These are phyloP conservation scores for Solanum gandarillasii DNA, from an alignment of 257 asterid genomes.

Conservation along the genomic window DNA sequence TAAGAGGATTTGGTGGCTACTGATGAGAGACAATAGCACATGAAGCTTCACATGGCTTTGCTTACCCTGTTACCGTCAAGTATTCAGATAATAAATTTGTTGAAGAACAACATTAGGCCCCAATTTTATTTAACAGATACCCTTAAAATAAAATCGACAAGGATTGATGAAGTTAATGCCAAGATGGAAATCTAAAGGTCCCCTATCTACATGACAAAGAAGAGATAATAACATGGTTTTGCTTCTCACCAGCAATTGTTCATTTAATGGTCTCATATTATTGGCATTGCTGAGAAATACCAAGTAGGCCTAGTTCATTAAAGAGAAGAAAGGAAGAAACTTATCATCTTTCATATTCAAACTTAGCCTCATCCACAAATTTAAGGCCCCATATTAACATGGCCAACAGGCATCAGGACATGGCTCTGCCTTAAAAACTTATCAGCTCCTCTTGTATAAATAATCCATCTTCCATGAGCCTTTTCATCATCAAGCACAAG, in stretches of 20 bases:
- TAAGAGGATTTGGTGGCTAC: background rate
- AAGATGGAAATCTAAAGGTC: background rate
- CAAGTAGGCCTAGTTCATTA: background rate
- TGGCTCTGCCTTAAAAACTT: background rate
- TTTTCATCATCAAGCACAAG: too few relatives aligned
- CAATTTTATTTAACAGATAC: too few relatives aligned
- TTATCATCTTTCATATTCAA: background rate
- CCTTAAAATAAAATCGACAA: too few relatives aligned
- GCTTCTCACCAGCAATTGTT: background rate
- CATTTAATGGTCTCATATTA: background rate
- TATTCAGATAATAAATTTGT: too few relatives aligned
- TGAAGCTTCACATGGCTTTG: too few relatives aligned
- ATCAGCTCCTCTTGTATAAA: background rate
- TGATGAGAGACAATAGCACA: too few relatives aligned
- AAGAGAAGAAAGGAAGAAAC: background rate
- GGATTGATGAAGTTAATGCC: too few relatives aligned
- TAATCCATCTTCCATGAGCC: background rate
- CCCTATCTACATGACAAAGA: background rate
- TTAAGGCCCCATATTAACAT: background rate
- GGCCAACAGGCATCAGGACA: background rate
- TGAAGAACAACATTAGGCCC: too few relatives aligned
- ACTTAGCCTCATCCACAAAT: background rate
- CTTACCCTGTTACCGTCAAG: too few relatives aligned
- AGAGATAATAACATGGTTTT: background rate
- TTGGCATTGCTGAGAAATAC: background rate